phyloP scores from a whole-genome alignment of 768 basidiomycete genomes.

The Amanita thiersii region DNA sequence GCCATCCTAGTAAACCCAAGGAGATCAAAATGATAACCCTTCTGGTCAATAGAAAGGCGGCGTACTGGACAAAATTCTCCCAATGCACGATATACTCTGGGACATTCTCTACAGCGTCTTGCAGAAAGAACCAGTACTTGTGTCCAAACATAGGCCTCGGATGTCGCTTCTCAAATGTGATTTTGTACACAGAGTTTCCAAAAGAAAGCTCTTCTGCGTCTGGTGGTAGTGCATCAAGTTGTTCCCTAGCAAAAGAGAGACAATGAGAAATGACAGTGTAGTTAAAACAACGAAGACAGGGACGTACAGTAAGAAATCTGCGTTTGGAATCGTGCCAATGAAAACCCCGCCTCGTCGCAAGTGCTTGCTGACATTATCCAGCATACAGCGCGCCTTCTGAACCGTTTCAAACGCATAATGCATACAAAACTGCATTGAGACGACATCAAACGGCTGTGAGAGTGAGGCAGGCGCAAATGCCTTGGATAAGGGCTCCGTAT shows the following conservation, averaged over 20 bases:
- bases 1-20: conserved; percentile 55
- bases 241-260: conserved; percentile 38
- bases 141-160: conserved; percentile 72
- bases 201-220: conserved; percentile 68
- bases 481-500: conserved; percentile 59
- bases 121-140: conserved; percentile 88
- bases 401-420: conserved; percentile 97
- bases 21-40: neutral
- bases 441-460: conserved; percentile 77
- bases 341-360: conserved; percentile 84
- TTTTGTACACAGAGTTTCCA: conserved; percentile 86
- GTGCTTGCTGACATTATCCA: conserved; percentile 79
- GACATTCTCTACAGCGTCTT: conserved; percentile 94
- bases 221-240: conserved; percentile 61
- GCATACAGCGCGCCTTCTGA: conserved; percentile 83
- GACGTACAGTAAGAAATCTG: conserved; percentile 73
- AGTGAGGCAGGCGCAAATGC: conserved; percentile 59
- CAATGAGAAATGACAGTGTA: conserved; percentile 7
- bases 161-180: conserved; percentile 73
- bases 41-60: conserved; percentile 24
- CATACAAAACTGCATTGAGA: conserved; percentile 99
- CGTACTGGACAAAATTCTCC: conserved; percentile 87
- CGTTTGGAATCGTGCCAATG: conserved; percentile 94
- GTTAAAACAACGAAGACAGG: neutral
- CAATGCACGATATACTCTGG: conserved; percentile 97